Conservation (phyloP, 768 basidiomycete species). For the Russula ochroleuca region DNA sequence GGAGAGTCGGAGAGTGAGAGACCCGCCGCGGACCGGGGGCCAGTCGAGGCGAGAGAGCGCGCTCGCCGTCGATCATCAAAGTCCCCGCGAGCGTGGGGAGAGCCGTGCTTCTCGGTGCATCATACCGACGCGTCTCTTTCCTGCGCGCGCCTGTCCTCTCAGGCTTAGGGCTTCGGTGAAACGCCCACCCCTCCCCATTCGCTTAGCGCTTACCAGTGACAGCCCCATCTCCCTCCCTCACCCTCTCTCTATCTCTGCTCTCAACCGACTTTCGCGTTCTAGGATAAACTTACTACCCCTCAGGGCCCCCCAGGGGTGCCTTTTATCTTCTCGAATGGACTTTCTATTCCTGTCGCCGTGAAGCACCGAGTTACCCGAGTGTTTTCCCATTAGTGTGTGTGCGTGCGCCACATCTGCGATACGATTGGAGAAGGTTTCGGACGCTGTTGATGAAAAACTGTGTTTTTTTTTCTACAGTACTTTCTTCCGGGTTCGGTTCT, state of each 20-base stretch:
- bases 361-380: not conserved
- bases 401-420: not conserved
- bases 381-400: not conserved
- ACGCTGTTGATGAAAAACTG: not conserved
- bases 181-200: not conserved
- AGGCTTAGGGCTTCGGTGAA: not conserved
- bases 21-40: slow-evolving; percentile 24
- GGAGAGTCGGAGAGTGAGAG: slow-evolving; percentile 12
- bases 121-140: slow-evolving; percentile 7
- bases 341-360: not conserved
- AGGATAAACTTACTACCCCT: too few species aligned
- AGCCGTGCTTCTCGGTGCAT: slow-evolving; percentile 25
- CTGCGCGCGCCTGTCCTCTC: not conserved
- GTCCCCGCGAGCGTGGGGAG: slow-evolving; percentile 14
- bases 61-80: slow-evolving; percentile 24
- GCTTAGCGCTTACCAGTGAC: too few species aligned
- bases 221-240: not conserved
- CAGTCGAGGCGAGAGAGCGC: slow-evolving; percentile 7
- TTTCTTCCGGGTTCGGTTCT: too few species aligned
- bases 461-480: too few species aligned
- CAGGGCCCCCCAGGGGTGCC: too few species aligned
- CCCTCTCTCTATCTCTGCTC: too few species aligned
- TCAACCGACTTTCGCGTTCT: too few species aligned
- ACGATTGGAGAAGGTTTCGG: not conserved
- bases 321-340: not conserved